Evolutionary conservation across 495 filamentous ascomycete genomes (phyloP), one percentile per base, ranked within the genome.

Genomic region (Aeminium ludgeri): DNA sequence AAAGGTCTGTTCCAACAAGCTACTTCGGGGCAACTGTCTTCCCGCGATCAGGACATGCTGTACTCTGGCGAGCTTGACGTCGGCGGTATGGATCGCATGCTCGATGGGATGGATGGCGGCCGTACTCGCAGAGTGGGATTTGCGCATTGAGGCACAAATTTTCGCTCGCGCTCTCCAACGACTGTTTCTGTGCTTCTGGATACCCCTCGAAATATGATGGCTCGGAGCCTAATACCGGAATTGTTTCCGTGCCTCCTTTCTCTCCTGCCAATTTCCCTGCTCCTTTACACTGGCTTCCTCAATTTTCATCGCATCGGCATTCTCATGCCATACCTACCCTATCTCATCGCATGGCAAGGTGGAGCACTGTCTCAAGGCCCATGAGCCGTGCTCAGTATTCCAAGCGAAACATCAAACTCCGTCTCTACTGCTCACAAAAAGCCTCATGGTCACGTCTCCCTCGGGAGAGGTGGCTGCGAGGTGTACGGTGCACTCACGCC

Each of bases 51-150:
- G 36, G 37, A 40, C n/a, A 46, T 61, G 29, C 51, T 63, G 6
- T 44, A 43, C 25, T 23, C 47, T 10, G 53, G 55, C 27, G 53
- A 60, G 34, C 48, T 63, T 1, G 60, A 63, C 45, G 28, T 61
- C 17, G 57, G 53, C 16, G 58, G 60, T n/a, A 51, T 63, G 50
- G 53, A 59, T 37, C 38, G 59, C 20, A 27, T 61, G 41, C 49
- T 63, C 1, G 59, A 60, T 20, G 38, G 50, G 25, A 58, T 59
- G 59, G 20, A 20, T 17, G 50, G 28, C 8, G 44, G 20, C 1
- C 40, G 42, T 25, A 46, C 38, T 30, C 44, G 58, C 11, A 52
- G 48, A 40, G 59, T 63, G 10, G 50, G 58, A 6, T 63, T 63
- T 40, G 57, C 59, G 19, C 40, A 37, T 18, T 52, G 30, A 46